Evolutionary conservation across 495 filamentous ascomycete species (phyloP).

Genomic region (Cercophora newfieldiana): DNA sequence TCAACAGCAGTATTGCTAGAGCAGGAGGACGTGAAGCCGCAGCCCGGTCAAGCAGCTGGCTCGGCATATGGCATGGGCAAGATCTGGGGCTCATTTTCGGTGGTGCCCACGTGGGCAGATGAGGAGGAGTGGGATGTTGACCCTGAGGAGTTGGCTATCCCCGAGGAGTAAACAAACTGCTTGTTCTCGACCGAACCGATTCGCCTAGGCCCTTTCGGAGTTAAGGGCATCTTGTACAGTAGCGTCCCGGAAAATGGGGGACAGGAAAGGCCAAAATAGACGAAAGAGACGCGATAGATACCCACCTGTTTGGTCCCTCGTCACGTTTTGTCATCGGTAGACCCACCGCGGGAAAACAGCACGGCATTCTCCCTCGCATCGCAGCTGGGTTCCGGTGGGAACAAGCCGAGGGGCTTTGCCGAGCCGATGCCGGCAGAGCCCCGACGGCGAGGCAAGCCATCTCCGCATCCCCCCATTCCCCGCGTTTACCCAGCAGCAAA

Average conservation of each 20-base stretch:
- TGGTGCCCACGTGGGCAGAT: constrained; percentile 55
- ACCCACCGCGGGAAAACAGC: not conserved
- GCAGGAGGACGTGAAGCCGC: constrained; percentile 43
- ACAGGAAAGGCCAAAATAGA: not conserved
- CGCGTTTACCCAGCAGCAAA: not conserved
- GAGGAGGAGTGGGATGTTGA: constrained; percentile 45
- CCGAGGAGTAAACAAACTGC: constrained; percentile 15
- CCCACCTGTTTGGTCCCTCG: not conserved
- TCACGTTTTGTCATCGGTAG: not conserved
- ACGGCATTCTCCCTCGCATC: not conserved
- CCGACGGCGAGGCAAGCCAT: not conserved
- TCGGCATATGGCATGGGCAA: constrained; percentile 57
- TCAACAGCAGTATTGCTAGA: constrained; percentile 48
- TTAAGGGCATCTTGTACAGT: not conserved
- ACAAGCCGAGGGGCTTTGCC: not conserved
- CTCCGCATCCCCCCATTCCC: not conserved
- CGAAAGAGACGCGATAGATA: not conserved
- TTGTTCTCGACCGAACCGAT: not conserved
- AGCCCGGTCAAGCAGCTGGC: constrained; percentile 32
- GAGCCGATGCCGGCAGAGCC: not conserved
- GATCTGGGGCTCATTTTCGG: constrained; percentile 58
- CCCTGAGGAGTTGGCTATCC: constrained; percentile 28
- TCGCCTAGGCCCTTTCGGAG: not conserved
- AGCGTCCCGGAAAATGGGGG: not conserved
- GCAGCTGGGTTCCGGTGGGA: not conserved